A percentile compares a stretch with the other conserved stretches of the same genome.
These are phyloP conservation scores for Curvularia sp. DNA, from an alignment of 2,329 filamentous ascomycete genomes.

Conservation along the genomic window DNA sequence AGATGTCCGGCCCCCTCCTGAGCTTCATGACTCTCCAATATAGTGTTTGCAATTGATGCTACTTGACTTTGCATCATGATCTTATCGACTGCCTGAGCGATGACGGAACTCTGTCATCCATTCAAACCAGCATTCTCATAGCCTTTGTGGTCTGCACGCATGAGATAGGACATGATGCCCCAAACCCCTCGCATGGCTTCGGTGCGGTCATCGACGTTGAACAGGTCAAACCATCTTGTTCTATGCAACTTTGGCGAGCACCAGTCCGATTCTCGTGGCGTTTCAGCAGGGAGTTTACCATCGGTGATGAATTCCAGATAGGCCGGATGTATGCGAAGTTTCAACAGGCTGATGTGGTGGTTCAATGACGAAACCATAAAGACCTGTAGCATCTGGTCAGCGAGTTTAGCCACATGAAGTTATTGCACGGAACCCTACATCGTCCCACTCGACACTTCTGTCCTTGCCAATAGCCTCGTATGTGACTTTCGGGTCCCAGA, in stretches of 20 bases:
- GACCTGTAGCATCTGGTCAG: slow-evolving; percentile 54
- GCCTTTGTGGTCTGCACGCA: slow-evolving; percentile 31
- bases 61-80: not conserved
- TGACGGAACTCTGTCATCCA: not conserved
- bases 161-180: slow-evolving; percentile 64
- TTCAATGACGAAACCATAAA: slow-evolving; percentile 69
- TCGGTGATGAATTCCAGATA: slow-evolving; percentile 64
- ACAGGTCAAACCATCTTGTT: slow-evolving; percentile 66
- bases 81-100: not conserved
- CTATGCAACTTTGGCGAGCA: slow-evolving; percentile 61
- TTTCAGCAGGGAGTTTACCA: slow-evolving; percentile 46
- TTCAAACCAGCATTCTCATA: slow-evolving; percentile 14
- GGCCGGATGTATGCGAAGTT: slow-evolving; percentile 63
- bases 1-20: not conserved
- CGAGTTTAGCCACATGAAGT: not conserved
- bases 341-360: slow-evolving; percentile 67
- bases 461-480: slow-evolving; percentile 66
- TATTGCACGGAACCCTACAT: slow-evolving; percentile 55
- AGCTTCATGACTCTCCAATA: slow-evolving; percentile 2
- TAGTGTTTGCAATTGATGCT: not conserved
- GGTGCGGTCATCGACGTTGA: slow-evolving; percentile 61
- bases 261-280: slow-evolving; percentile 52
- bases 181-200: slow-evolving; percentile 65
- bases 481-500: slow-evolving; percentile 64
- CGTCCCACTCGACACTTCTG: slow-evolving; percentile 57